Conservation (phyloP, 1,284 basidiomycete genomes). For the Leccinum solheimii region DNA sequence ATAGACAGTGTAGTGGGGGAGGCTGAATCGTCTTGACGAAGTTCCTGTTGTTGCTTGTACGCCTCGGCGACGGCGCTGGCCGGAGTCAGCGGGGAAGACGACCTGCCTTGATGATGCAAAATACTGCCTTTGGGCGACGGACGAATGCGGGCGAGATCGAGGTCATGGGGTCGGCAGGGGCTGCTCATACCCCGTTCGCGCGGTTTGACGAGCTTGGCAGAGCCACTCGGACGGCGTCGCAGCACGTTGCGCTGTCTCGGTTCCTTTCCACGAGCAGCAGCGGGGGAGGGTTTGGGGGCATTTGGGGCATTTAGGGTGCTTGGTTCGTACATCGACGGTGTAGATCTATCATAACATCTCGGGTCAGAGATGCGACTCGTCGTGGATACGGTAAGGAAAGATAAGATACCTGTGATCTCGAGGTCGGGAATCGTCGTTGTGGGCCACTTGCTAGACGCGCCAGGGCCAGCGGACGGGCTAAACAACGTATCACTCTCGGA, state of each 20-base stretch:
- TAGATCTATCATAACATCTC: constrained; percentile 1
- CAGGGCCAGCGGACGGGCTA: constrained; percentile 12
- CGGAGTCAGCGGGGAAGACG: constrained; percentile 45
- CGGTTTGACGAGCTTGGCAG: constrained; percentile 31
- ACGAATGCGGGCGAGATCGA: neutral
- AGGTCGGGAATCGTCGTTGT: constrained; percentile 13
- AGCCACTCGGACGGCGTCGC: constrained; percentile 43
- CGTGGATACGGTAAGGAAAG: constrained; percentile 4
- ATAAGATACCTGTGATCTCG: constrained; percentile 20
- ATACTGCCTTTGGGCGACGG: neutral
- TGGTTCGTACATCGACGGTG: constrained; percentile 28
- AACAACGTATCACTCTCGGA: constrained; percentile 15
- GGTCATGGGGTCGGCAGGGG: neutral
- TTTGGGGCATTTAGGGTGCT: neutral
- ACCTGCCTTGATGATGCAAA: neutral
- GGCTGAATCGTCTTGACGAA: constrained; percentile 20
- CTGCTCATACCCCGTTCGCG: constrained; percentile 17
- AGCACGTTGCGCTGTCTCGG: constrained; percentile 46
- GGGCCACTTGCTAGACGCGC: constrained; percentile 12
- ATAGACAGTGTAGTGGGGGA: constrained; percentile 11
- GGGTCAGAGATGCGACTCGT: neutral
- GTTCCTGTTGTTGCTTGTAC: constrained; percentile 53
- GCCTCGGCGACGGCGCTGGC: constrained; percentile 57
- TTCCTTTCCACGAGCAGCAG: constrained; percentile 17
- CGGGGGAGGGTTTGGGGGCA: neutral